phyloP scores from a whole-genome alignment of 2,329 filamentous ascomycete species.

The Albophoma yamanashiensis region DNA sequence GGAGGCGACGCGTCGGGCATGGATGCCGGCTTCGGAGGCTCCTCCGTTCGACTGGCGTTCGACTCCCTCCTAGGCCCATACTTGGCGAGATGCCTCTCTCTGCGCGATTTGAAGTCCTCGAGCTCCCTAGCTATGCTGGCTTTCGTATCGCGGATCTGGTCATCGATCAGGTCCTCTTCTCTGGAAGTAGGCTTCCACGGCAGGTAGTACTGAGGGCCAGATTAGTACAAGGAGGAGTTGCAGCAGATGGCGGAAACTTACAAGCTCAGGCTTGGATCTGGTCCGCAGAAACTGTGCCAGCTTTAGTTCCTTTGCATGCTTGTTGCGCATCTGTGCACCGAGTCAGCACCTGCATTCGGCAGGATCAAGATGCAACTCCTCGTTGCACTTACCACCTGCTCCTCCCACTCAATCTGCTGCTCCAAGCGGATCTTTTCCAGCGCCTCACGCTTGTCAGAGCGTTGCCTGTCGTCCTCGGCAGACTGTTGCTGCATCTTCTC shows the following conservation, averaged over 20 bases:
- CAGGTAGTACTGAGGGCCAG: slow-evolving; percentile 60
- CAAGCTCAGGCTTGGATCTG: slow-evolving; percentile 58
- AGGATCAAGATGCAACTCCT: not conserved
- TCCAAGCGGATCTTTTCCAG: slow-evolving; percentile 49
- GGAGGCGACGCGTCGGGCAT: slow-evolving; percentile 1
- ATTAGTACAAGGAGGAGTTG: not conserved
- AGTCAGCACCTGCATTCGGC: slow-evolving; percentile 9
- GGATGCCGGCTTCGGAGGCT: slow-evolving; percentile 9
- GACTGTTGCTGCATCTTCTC: slow-evolving; percentile 65
- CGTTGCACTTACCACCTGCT: slow-evolving; percentile 53
- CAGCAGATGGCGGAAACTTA: slow-evolving; percentile 32
- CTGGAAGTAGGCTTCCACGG: slow-evolving; percentile 65
- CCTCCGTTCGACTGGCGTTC: slow-evolving; percentile 20
- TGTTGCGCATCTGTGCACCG: slow-evolving; percentile 58
- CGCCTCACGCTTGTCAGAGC: slow-evolving; percentile 53
- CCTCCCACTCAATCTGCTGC: slow-evolving; percentile 67
- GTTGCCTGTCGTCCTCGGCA: slow-evolving; percentile 57
- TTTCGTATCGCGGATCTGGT: slow-evolving; percentile 58
- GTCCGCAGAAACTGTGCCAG: slow-evolving; percentile 67
- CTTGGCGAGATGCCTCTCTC: slow-evolving; percentile 24
- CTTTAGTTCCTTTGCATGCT: slow-evolving; percentile 61
- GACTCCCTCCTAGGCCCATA: slow-evolving; percentile 11
- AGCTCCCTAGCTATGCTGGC: slow-evolving; percentile 53
- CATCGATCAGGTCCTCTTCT: slow-evolving; percentile 60
- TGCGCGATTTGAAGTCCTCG: slow-evolving; percentile 46